Percentiles rank a stretch among this genome's conserved stretches.
phyloP scores from a whole-genome alignment of 345 rosid genomes.

The Gossypium arboreum region DNA sequence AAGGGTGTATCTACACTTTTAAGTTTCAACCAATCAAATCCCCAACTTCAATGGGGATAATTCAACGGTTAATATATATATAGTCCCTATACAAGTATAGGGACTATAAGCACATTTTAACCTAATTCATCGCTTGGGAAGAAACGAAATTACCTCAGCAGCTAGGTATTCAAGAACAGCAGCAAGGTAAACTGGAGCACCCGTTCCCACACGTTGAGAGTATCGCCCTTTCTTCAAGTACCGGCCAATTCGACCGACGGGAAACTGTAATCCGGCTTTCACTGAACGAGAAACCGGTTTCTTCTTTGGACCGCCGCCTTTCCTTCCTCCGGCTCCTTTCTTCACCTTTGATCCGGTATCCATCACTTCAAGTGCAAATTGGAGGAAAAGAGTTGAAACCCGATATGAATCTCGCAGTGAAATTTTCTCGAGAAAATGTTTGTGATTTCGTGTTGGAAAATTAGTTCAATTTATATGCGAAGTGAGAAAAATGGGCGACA shows the following conservation, averaged over 20 bases:
- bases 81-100: too few relatives aligned
- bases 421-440: background rate
- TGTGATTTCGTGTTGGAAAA: too few relatives aligned
- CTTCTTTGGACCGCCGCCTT: constrained; percentile 71
- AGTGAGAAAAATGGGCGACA: too few relatives aligned
- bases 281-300: constrained; percentile 72
- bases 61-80: too few relatives aligned
- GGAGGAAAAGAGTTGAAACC: background rate
- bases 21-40: too few relatives aligned
- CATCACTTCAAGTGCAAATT: constrained; percentile 24
- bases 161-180: constrained; percentile 86
- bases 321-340: constrained; percentile 67
- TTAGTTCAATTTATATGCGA: background rate
- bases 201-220: constrained; percentile 60
- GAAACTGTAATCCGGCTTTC: constrained; percentile 72
- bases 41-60: too few relatives aligned
- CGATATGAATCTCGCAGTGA: background rate
- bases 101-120: too few relatives aligned
- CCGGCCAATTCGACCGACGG: constrained; percentile 78
- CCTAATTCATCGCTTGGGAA: background rate
- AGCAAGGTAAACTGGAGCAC: constrained; percentile 78
- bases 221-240: constrained; percentile 76
- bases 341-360: constrained; percentile 47
- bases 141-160: constrained; percentile 47
- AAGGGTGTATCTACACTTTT: background rate